Base-by-base conservation (phyloP, 768 basidiomycete species). In the Naganishia friedmannii region DNA sequence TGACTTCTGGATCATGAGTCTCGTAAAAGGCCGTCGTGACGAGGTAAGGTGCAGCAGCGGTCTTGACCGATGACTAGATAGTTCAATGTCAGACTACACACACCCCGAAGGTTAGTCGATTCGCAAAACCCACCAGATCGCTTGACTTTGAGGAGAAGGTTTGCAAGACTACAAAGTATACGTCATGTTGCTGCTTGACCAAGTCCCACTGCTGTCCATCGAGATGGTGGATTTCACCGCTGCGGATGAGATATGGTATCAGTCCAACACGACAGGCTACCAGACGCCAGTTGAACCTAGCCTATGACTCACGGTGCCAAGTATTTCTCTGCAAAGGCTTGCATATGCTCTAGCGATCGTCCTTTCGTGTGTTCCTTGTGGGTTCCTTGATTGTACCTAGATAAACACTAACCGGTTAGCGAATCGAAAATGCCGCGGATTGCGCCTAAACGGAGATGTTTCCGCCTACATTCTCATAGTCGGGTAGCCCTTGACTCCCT, bases 401-500 rank as follows among this genome's bases (percentile, higher is more conserved):
- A 72, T 10, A 37, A 7, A 28, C 26, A n/a, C 17, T 23, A 8
- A 45, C 37, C 31, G n/a, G 17, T 12, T 9, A 19, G n/a, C n/a
- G n/a, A n/a, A n/a, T n/a, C 12, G 7, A 17, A n/a, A 21, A 26
- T 31, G n/a, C n/a, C 10, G 32, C 13, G 26, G 2, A 12, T 28
- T 0, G n/a, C 13, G 28, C 58, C n/a, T 45, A n/a, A 1, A 63
- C 9, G 39, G 3, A 28, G 31, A 15, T 5, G 28, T 26, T 5
- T 31, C 21, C 12, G 85, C 85, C 31, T 86, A 90, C 83, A 89
- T 89, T 53, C 87, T 81, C 51, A 98, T 82, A 58, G 89, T 91
- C 0, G 95, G 95, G 80, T 91, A 99, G 0, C 92, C 93, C 32
- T 85, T 78, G 21, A 99, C 85, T 2, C 84, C 85, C 68, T 92